Base-by-base conservation (phyloP, 257 asterid genomes). In the Solanum verrucosum region DNA sequence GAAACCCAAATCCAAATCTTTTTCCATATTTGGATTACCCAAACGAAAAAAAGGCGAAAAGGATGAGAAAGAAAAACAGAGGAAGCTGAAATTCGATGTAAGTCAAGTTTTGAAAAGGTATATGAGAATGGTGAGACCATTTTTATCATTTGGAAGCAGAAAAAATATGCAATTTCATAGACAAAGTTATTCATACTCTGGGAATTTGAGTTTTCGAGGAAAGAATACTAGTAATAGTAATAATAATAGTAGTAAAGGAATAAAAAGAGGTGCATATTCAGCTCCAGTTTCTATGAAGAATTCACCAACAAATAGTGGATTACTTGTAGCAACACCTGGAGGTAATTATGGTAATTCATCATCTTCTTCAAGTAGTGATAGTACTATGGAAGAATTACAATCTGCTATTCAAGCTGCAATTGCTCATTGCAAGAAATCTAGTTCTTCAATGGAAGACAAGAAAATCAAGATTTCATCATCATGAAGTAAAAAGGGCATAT, bases 371-470 rank as follows among this genome's bases (percentile, higher is more conserved):
- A 90, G 91, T 89, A 96, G 91, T 89, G 97, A 95, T 59, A 93
- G 97, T 87, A 92, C 98, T 85, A 94, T 96, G 99, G 99, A 95
- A 88, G 99, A 95, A 84, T 79, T 96, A 84, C 99, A 96, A 88
- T 94, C 99, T 67, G 99, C 99, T 7, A 94, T 96, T 91, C 98
- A 95, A 88, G 98, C 98, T 35, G 99, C 99, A 5, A 95, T 96
- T 90, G 97, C 97, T 87, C 98, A 96, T 88, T 96, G 99, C 93
- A 96, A 96, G 90, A 93, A 93, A 11, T 96, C 99, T 12, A 92
- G 92, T 88, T 91, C 93, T 87, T 91, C 93, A 6, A 31, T 87
- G 21, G 94, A 91, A 52, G 93, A 92, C 20, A 89, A 91, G 31
- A 90, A 91, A 91, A 88, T 90, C 88, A 93, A 40, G 21, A 40